Percentiles rank a stretch among this genome's conserved stretches.
Evolutionary conservation across 2,329 filamentous ascomycete genomes (phyloP).

Genomic region (Blastomyces gilchristii): DNA sequence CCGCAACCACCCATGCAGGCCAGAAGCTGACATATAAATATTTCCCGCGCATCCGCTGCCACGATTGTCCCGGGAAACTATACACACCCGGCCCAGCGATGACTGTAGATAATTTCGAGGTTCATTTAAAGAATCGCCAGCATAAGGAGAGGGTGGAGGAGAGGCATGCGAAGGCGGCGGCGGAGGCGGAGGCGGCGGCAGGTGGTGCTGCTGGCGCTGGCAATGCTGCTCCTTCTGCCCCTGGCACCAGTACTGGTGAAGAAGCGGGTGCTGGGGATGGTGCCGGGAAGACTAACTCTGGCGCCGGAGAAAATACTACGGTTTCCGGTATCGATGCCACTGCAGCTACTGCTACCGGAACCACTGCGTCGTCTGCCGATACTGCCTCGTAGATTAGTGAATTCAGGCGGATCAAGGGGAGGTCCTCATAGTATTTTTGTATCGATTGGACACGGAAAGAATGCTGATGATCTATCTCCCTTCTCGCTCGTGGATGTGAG

Average conservation of each 20-base stretch:
- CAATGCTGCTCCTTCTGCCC: background rate
- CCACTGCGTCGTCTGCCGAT: background rate
- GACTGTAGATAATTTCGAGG: slow-evolving; percentile 82
- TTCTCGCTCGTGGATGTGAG: background rate
- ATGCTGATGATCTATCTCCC: background rate
- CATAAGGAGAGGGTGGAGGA: slow-evolving; percentile 64
- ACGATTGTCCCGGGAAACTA: slow-evolving; percentile 84
- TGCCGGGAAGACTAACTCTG: background rate
- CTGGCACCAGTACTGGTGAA: background rate
- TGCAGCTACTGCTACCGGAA: background rate
- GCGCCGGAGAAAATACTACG: background rate
- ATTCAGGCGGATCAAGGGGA: background rate
- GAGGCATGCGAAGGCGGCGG: slow-evolving; percentile 28
- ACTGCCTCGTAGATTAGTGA: background rate
- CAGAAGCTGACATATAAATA: slow-evolving; percentile 65
- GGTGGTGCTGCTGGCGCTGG: background rate
- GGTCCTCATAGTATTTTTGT: background rate
- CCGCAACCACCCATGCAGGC: slow-evolving; percentile 44
- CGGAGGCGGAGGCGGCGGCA: background rate
- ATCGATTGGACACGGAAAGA: too few species aligned
- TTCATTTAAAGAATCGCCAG: slow-evolving; percentile 74
- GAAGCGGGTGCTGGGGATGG: background rate
- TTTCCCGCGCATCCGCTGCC: slow-evolving; percentile 79
- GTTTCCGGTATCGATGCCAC: background rate
- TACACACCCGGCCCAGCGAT: slow-evolving; percentile 83